Evolutionary conservation across 345 rosid genomes (phyloP), one percentile per base, ranked within the genome.

Genomic region (Rhizophora apiculata): DNA sequence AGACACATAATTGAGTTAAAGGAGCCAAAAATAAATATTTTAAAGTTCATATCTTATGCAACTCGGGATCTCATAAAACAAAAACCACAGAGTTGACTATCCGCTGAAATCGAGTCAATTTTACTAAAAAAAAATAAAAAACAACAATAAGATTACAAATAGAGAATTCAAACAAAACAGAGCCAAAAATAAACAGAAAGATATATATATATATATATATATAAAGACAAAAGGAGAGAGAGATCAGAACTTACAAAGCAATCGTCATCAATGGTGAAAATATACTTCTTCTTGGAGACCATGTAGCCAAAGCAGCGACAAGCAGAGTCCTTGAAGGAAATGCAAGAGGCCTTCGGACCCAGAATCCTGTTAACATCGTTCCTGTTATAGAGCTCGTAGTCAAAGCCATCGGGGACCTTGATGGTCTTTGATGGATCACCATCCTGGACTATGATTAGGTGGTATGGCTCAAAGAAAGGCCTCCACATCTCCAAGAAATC

Each of bases 231-330:
- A 21, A 30, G 46, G 24, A 51, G 20, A 61, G 32, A 30, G 11
- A 37, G 15, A 15, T 4, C 30, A 7, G 16, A 16, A 68, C 82
- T 79, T 73, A 82, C 89, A 53, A 83, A 85, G 82, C 86, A 85
- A 71, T 85, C 86, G 69, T 83, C 86, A 77, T 83, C 89, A 54
- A 85, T 83, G 31, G 86, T 85, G 78, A 68, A 85, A 76, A 85
- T 69, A 48, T 85, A 80, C 70, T 80, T 80, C 80, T 80, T 80
- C 73, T 73, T 80, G 18, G 83, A 76, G 19, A 80, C 73, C 89
- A 85, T 70, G 75, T 68, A 83, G 49, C 86, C 89, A 63, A 85
- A 85, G 78, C 85, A 85, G 29, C 85, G 74, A 53, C 89, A 85
- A 68, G 77, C 85, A 77, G 82, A 85, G 69, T 83, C 89, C 70